Evolutionary conservation across 768 basidiomycete genomes (phyloP).

Genomic region (Suillus bovinus): DNA sequence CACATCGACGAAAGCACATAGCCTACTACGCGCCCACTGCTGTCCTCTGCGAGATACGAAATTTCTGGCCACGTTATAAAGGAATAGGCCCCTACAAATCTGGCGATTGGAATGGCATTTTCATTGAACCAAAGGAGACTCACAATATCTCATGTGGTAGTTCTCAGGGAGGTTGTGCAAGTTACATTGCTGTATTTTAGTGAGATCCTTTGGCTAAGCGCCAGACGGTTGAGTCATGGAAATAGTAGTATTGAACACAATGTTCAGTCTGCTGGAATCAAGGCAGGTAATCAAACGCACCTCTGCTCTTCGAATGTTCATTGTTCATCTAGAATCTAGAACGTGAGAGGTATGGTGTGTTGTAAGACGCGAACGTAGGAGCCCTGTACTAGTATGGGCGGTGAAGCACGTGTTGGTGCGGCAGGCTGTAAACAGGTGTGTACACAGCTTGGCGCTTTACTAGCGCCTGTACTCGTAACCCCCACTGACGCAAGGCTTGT

Average conservation of each 20-base stretch:
- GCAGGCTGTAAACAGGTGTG: slow-evolving; percentile 1
- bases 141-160: slow-evolving; percentile 38
- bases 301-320: slow-evolving; percentile 33
- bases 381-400: background rate
- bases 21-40: slow-evolving; percentile 50
- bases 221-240: background rate
- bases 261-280: background rate
- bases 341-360: background rate
- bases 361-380: background rate
- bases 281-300: slow-evolving; percentile 16
- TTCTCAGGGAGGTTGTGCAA: slow-evolving; percentile 54
- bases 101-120: slow-evolving; percentile 6
- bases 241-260: background rate
- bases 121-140: slow-evolving; percentile 5
- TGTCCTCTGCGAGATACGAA: slow-evolving; percentile 54
- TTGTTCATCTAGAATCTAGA: slow-evolving; percentile 25
- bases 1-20: slow-evolving; percentile 60
- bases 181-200: slow-evolving; percentile 52
- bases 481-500: background rate
- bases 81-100: slow-evolving; percentile 43
- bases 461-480: background rate
- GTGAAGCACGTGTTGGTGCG: background rate
- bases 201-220: slow-evolving; percentile 44
- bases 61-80: slow-evolving; percentile 52
- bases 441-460: slow-evolving; percentile 1